Evolutionary conservation across 192 early-diverging fungal genomes (phyloP).

Genomic region (Lunasporangiospora selenospora): DNA sequence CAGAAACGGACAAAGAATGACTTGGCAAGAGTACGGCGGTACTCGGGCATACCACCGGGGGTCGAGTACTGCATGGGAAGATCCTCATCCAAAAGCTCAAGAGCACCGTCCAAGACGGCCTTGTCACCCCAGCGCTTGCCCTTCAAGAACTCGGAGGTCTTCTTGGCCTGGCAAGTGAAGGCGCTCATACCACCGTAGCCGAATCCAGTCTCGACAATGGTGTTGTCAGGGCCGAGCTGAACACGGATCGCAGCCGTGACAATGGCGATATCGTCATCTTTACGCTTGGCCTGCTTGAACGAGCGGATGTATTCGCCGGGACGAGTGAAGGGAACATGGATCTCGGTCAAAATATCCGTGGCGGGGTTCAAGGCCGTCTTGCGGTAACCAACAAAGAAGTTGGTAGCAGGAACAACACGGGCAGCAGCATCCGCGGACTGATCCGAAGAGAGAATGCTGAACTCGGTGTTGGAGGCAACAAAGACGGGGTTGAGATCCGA

Average conservation of each 20-base stretch:
- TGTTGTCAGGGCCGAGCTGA: slow-evolving; percentile 52
- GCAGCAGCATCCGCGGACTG: slow-evolving; percentile 37
- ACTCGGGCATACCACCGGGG: slow-evolving; percentile 76
- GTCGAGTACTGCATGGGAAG: slow-evolving; percentile 53
- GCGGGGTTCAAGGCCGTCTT: slow-evolving; percentile 68
- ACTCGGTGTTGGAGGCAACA: slow-evolving; percentile 65
- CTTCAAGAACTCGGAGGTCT: slow-evolving; percentile 46
- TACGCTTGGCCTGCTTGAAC: slow-evolving; percentile 90
- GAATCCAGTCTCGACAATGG: slow-evolving; percentile 64
- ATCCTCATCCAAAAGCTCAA: slow-evolving; percentile 49
- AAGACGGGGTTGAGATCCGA: slow-evolving; percentile 90
- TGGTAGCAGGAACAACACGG: slow-evolving; percentile 63
- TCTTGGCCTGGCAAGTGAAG: slow-evolving; percentile 64
- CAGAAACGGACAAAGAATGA: slow-evolving; percentile 75
- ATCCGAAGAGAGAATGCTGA: slow-evolving; percentile 61
- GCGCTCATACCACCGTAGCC: slow-evolving; percentile 85
- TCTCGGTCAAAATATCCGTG: slow-evolving; percentile 70
- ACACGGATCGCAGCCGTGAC: slow-evolving; percentile 79
- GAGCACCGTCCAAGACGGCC: slow-evolving; percentile 49
- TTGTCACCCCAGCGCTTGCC: slow-evolving; percentile 66
- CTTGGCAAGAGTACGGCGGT: slow-evolving; percentile 63
- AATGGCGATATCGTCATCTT: slow-evolving; percentile 90
- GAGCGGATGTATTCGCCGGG: slow-evolving; percentile 68
- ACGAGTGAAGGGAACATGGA: slow-evolving; percentile 69
- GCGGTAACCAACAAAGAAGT: slow-evolving; percentile 88